Percentiles rank a stretch among this genome's conserved stretches.
Evolutionary conservation across 1,284 basidiomycete species (phyloP).

Genomic region (Coniophora puteana): DNA sequence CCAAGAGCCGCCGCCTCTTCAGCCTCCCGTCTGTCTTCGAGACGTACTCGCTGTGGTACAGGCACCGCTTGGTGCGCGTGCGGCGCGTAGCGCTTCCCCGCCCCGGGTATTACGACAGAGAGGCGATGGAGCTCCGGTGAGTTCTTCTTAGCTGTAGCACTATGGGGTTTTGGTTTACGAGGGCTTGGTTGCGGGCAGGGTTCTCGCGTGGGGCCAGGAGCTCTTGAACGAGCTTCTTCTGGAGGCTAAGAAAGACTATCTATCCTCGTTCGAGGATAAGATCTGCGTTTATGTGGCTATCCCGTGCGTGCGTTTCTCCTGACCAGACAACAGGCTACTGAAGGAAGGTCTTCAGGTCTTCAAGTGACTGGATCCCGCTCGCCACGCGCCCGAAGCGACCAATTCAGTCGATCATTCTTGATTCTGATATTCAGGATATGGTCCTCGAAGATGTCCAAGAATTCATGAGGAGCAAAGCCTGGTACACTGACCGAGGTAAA

Average conservation of each 20-base stretch:
- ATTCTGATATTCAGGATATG: conserved; percentile 59
- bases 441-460: conserved; percentile 64
- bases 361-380: conserved; percentile 48
- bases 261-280: conserved; percentile 45
- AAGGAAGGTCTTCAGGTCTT: conserved; percentile 9
- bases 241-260: conserved; percentile 53
- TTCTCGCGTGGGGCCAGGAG: conserved; percentile 44
- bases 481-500: conserved; percentile 69
- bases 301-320: too few relatives aligned
- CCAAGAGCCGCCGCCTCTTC: conserved; percentile 31
- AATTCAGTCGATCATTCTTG: conserved; percentile 61
- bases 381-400: conserved; percentile 61
- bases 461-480: conserved; percentile 59
- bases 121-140: too few relatives aligned
- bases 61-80: conserved; percentile 43
- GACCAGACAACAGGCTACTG: too few relatives aligned
- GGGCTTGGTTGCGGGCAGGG: conserved; percentile 31
- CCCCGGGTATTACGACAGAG: too few relatives aligned
- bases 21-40: conserved; percentile 41
- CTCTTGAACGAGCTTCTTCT: conserved; percentile 48
- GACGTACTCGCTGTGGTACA: conserved; percentile 48
- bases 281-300: conserved; percentile 58
- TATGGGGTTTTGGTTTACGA: too few relatives aligned
- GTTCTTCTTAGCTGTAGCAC: conserved; percentile 5
- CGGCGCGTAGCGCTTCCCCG: too few relatives aligned